Percentiles rank a stretch among this genome's conserved stretches.
Evolutionary conservation across 164 flowering plant species (phyloP).

Genomic region (Tetrastigma voinierianum): DNA sequence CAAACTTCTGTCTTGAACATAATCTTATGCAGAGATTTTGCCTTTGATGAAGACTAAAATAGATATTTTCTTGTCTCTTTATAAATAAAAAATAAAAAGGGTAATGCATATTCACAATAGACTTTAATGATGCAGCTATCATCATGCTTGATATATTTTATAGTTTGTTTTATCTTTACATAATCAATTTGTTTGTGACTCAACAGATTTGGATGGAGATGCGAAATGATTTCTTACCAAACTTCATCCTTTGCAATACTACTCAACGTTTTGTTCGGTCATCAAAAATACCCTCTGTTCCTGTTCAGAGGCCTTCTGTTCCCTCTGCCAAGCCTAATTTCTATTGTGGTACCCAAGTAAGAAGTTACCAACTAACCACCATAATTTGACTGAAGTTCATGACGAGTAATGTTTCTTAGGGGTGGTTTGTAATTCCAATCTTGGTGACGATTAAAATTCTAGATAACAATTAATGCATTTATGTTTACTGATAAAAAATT

Average conservation of each 20-base stretch:
- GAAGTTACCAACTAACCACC: constrained; percentile 15
- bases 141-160: neutral
- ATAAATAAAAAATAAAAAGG: too few species aligned
- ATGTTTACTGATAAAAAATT: too few species aligned
- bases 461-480: too few species aligned
- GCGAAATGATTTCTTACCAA: constrained; percentile 96
- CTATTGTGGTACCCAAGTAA: constrained; percentile 96
- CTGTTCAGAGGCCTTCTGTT: constrained; percentile 92
- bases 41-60: too few species aligned
- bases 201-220: constrained; percentile 91
- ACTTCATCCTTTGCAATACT: constrained; percentile 93
- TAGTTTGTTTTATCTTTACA: constrained; percentile 1
- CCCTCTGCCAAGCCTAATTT: constrained; percentile 89
- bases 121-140: neutral
- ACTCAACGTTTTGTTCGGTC: constrained; percentile 92
- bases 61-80: too few species aligned
- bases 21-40: too few species aligned
- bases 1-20: too few species aligned
- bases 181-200: constrained; percentile 14
- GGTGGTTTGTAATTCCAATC: neutral
- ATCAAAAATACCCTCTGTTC: constrained; percentile 60
- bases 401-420: neutral
- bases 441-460: neutral
- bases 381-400: constrained; percentile 1
- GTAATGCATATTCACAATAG: neutral